Evolutionary conservation across 257 asterid species (phyloP).

Genomic region (Solanum bulbocastanum): DNA sequence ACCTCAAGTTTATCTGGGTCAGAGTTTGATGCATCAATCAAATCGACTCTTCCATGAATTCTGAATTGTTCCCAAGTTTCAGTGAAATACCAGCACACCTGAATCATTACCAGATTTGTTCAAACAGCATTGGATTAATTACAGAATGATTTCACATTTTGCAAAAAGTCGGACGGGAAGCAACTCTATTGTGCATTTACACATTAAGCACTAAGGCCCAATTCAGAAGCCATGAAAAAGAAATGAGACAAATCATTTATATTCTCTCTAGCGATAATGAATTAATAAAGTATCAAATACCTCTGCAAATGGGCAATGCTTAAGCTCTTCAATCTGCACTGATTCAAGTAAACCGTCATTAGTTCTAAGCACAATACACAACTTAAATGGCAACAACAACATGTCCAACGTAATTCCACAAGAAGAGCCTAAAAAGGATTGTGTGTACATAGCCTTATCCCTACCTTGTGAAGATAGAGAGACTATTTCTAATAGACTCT

Average conservation of each 20-base stretch:
- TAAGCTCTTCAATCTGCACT: slow-evolving; percentile 75
- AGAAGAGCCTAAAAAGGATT: background rate
- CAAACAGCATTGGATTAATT: background rate
- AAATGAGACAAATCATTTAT: background rate
- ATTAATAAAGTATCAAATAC: slow-evolving; percentile 12
- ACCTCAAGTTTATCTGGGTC: slow-evolving; percentile 66
- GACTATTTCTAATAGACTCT: background rate
- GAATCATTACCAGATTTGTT: background rate
- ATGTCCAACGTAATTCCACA: background rate
- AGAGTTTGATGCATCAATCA: slow-evolving; percentile 52
- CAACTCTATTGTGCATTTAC: background rate
- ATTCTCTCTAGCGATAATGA: background rate
- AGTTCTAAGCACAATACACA: background rate
- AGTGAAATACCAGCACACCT: slow-evolving; percentile 94
- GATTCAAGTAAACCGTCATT: background rate
- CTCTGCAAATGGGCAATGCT: slow-evolving; percentile 78
- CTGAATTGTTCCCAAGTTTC: slow-evolving; percentile 95
- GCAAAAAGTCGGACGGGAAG: background rate
- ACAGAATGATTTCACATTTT: background rate
- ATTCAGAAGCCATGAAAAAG: background rate
- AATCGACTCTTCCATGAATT: slow-evolving; percentile 58
- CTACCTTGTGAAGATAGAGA: background rate
- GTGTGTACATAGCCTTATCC: background rate
- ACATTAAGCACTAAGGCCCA: background rate
- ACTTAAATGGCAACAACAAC: background rate